Evolutionary conservation across 2,329 filamentous ascomycete species (phyloP).

Genomic region (Fusarium austroafricanum): DNA sequence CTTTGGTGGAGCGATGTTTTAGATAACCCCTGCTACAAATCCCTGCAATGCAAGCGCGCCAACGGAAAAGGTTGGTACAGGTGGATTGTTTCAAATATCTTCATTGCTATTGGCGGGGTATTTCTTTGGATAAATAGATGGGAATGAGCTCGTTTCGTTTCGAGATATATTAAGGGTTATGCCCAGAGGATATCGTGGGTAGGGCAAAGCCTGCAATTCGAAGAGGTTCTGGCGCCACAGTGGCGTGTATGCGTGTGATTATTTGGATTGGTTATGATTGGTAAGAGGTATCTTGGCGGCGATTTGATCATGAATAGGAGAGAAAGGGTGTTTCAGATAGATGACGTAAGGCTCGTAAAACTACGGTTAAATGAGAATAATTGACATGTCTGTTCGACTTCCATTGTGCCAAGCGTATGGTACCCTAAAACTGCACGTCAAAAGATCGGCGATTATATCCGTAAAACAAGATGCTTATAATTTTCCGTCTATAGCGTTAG

Average conservation of each 20-base stretch:
- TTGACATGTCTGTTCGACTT: no score
- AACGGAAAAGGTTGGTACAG: slow-evolving; percentile 5
- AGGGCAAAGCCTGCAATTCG: background rate
- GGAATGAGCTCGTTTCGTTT: slow-evolving; percentile 29
- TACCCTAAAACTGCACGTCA: no score
- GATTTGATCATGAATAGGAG: background rate
- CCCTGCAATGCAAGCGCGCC: slow-evolving; percentile 22
- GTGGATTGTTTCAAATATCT: slow-evolving; percentile 35
- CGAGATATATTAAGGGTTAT: slow-evolving; percentile 20
- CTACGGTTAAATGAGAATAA: no score
- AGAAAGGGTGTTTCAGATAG: background rate
- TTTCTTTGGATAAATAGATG: no score
- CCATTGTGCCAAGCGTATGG: background rate
- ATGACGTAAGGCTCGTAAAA: background rate
- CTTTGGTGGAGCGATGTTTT: slow-evolving; percentile 8
- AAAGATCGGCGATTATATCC: no score
- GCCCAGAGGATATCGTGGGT: background rate
- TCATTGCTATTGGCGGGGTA: slow-evolving; percentile 31
- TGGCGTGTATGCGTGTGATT: background rate
- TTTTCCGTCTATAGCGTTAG: no score
- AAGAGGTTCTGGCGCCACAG: background rate
- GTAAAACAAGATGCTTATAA: no score
- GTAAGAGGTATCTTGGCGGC: background rate
- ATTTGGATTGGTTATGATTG: background rate
- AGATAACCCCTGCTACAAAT: background rate